Conservation (phyloP, 2,329 filamentous ascomycete genomes). For the Clarireedia sp. region DNA sequence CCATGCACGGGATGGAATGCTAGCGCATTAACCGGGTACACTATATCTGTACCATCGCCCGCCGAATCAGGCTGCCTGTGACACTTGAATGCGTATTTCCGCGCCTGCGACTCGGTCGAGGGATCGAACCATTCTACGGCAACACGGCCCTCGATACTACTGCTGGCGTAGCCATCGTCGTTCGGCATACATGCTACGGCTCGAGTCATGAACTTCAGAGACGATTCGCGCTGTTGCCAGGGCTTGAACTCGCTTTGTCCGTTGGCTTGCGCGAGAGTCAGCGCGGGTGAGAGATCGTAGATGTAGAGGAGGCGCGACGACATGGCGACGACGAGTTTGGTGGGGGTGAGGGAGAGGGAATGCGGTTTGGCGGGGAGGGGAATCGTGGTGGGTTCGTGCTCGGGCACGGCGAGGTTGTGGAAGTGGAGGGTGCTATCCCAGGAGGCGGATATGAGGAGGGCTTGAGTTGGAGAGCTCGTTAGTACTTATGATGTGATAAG, state of each 20-base stretch:
- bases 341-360: slow-evolving; percentile 66
- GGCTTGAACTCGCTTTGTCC: slow-evolving; percentile 52
- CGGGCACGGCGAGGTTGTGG: slow-evolving; percentile 54
- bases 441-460: slow-evolving; percentile 77
- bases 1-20: slow-evolving; percentile 58
- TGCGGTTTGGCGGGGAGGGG: slow-evolving; percentile 80
- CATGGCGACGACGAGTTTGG: slow-evolving; percentile 93
- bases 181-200: slow-evolving; percentile 95
- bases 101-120: slow-evolving; percentile 72
- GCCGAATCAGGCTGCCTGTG: slow-evolving; percentile 68
- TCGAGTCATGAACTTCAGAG: slow-evolving; percentile 90
- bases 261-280: slow-evolving; percentile 44
- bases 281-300: slow-evolving; percentile 72
- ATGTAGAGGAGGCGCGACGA: slow-evolving; percentile 87
- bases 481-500: not conserved
- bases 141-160: slow-evolving; percentile 88
- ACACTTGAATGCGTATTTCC: slow-evolving; percentile 99
- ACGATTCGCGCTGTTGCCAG: slow-evolving; percentile 90
- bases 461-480: slow-evolving; percentile 29
- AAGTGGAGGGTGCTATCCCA: slow-evolving; percentile 92
- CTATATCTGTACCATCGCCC: slow-evolving; percentile 52
- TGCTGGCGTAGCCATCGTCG: slow-evolving; percentile 86
- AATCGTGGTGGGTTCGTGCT: slow-evolving; percentile 52
- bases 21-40: slow-evolving; percentile 66
- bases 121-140: slow-evolving; percentile 98